phyloP scores from a whole-genome alignment of 2,329 filamentous ascomycete genomes.

The Penicillium sp. region DNA sequence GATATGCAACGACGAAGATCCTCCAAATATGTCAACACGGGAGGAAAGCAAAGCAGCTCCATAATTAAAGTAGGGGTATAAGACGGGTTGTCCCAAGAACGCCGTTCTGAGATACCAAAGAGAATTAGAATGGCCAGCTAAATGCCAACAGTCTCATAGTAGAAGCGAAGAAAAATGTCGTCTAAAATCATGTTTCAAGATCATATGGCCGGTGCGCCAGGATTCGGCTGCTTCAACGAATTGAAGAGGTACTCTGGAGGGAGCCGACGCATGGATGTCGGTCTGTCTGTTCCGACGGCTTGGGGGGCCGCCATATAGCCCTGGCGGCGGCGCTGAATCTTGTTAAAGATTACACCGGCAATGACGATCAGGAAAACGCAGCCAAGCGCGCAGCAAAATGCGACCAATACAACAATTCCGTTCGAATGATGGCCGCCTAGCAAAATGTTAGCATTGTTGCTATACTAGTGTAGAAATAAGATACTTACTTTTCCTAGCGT shows the following conservation, averaged over 20 bases:
- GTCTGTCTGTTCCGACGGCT: conserved; percentile 51
- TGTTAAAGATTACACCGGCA: conserved; percentile 53
- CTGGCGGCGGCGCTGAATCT: conserved; percentile 52
- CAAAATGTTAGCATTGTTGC: conserved; percentile 3
- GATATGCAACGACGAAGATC: conserved; percentile 23
- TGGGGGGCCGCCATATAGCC: conserved; percentile 53
- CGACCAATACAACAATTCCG: conserved; percentile 52
- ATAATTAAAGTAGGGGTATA: conserved; percentile 43
- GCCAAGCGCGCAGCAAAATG: conserved; percentile 53
- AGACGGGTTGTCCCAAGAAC: conserved; percentile 35
- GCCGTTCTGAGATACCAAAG: conserved; percentile 28
- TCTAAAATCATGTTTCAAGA: conserved; percentile 10
- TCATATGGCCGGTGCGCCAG: conserved; percentile 43
- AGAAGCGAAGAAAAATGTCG: conserved; percentile 11
- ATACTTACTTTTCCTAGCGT: conserved; percentile 66
- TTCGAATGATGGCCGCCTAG: conserved; percentile 46
- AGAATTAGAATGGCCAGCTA: conserved; percentile 25
- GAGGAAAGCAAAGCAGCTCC: conserved; percentile 26
- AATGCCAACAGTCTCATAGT: conserved; percentile 13
- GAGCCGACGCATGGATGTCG: conserved; percentile 51
- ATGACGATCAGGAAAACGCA: conserved; percentile 55
- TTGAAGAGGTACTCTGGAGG: conserved; percentile 54
- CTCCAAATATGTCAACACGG: conserved; percentile 24
- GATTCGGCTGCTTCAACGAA: conserved; percentile 41
- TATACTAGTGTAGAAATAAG: background rate